A percentile compares a stretch with the other conserved stretches of the same genome.
Evolutionary conservation across 2,329 filamentous ascomycete genomes (phyloP).

Genomic region (Fusarium sp.): DNA sequence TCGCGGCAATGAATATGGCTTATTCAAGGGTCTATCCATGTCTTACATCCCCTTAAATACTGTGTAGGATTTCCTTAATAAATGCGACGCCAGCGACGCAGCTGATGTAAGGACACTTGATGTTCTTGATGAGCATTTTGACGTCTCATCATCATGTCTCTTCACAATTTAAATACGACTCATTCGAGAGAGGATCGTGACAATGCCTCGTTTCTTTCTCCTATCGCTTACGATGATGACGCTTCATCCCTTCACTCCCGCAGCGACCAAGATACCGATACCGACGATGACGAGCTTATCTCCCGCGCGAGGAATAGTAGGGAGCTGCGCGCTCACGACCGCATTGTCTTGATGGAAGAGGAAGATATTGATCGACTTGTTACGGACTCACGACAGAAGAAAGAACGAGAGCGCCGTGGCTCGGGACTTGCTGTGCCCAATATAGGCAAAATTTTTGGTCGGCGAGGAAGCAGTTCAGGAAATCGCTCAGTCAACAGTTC

Average conservation of each 20-base stretch:
- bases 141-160: slow-evolving; percentile 41
- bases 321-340: slow-evolving; percentile 78
- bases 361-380: slow-evolving; percentile 76
- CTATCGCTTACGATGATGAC: slow-evolving; percentile 76
- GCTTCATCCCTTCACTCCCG: slow-evolving; percentile 74
- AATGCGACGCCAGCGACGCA: slow-evolving; percentile 22
- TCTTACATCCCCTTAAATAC: slow-evolving; percentile 41
- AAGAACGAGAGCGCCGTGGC: slow-evolving; percentile 64
- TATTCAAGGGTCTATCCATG: slow-evolving; percentile 36
- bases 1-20: slow-evolving; percentile 25
- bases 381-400: slow-evolving; percentile 63
- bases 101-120: slow-evolving; percentile 28
- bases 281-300: slow-evolving; percentile 79
- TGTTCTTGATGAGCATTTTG: slow-evolving; percentile 37
- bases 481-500: slow-evolving; percentile 58
- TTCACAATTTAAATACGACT: slow-evolving; percentile 42
- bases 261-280: slow-evolving; percentile 81
- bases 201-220: slow-evolving; percentile 69
- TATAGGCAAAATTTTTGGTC: slow-evolving; percentile 61
- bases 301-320: slow-evolving; percentile 75
- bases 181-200: slow-evolving; percentile 46
- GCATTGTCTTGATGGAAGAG: slow-evolving; percentile 79
- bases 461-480: slow-evolving; percentile 54
- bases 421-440: slow-evolving; percentile 66
- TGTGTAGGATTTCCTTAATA: slow-evolving; percentile 19